Evolutionary conservation across 345 rosid genomes (phyloP), one percentile per base, ranked within the genome.

Genomic region (Chamaenerion angustifolium): DNA sequence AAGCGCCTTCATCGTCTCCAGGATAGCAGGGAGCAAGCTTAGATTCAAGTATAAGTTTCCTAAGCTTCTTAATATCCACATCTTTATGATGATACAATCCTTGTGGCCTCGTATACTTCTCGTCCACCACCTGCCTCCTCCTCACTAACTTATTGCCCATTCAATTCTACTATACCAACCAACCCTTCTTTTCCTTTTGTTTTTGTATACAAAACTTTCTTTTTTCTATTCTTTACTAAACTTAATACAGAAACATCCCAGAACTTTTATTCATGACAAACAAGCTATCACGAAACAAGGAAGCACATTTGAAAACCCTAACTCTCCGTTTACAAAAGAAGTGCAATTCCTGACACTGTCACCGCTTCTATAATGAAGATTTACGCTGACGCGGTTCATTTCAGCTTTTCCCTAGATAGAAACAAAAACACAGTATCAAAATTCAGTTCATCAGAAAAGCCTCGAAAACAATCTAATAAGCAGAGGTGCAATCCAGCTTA

Each of bases 11-110:
- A 40, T 93, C 96, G 6, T 76, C 88, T 4, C 99, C 99, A 1
- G 96, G 95, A 68, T 76, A 93, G 73, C 99, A 93, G 3, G 99
- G 96, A 54, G 99, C 95, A 47, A 93, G 95, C 77, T 88, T 93
- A 35, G 92, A 87, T 41, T 88, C 99, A 1, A 88, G 76, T 57
- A 93, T 93, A 12, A 93, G 88, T 76, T 88, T 93, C 55, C 83
- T 74, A 12, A 93, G 84, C 92, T 85, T 93, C 77, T 93, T 93
- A 60, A 77, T 61, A 63, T 93, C 99, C 35, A 93, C 94, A 73
- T 93, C 99, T 69, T 77, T 88, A 66, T 77, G 81, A 62, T 64
- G 69, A 71, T 88, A 88, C 51, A 93, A 61, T 14, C 99, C 99
- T 67, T 88, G 99, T 1, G 99, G 96, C 60, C 68, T 76, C 8